A percentile compares a stretch with the other conserved stretches of the same genome.
These are phyloP conservation scores for Allium fistulosum DNA, from an alignment of 106 monocot species.

Conservation along the genomic window DNA sequence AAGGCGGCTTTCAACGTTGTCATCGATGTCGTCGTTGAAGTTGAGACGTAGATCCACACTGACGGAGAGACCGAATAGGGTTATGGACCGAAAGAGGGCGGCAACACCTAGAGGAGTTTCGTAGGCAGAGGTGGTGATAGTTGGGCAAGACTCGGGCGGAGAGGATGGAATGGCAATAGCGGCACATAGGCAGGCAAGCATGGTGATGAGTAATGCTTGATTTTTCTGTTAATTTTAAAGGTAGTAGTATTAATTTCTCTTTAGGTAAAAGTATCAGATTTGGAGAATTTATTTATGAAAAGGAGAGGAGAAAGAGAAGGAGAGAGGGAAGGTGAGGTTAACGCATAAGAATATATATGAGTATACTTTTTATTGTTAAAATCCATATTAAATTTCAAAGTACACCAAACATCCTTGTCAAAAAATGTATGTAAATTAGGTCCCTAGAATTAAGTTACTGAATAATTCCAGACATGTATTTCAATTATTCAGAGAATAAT, in stretches of 20 bases:
- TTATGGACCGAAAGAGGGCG: constrained; percentile 64
- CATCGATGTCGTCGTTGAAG: constrained; percentile 34
- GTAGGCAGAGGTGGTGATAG: constrained; percentile 64
- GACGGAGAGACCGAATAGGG: constrained; percentile 63
- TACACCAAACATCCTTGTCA: too few species aligned
- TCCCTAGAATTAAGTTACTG: too few species aligned
- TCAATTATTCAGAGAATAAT: too few species aligned
- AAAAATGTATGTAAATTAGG: too few species aligned
- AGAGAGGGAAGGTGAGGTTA: neutral
- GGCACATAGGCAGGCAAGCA: constrained; percentile 36
- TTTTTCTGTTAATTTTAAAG: neutral
- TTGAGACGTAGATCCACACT: constrained; percentile 58
- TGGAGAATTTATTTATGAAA: neutral
- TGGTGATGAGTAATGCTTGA: constrained; percentile 32
- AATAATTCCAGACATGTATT: too few species aligned
- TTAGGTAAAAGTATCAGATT: neutral
- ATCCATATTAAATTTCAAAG: too few species aligned
- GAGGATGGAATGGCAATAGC: constrained; percentile 3
- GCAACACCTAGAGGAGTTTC: constrained; percentile 51
- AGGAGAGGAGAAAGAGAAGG: neutral
- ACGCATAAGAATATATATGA: neutral
- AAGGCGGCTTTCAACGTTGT: neutral
- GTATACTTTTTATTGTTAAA: too few species aligned
- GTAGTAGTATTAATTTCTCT: neutral
- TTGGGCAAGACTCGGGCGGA: constrained; percentile 27